Conservation (phyloP, 108 stramenopile species). For the Schizochytrium sp. region DNA sequence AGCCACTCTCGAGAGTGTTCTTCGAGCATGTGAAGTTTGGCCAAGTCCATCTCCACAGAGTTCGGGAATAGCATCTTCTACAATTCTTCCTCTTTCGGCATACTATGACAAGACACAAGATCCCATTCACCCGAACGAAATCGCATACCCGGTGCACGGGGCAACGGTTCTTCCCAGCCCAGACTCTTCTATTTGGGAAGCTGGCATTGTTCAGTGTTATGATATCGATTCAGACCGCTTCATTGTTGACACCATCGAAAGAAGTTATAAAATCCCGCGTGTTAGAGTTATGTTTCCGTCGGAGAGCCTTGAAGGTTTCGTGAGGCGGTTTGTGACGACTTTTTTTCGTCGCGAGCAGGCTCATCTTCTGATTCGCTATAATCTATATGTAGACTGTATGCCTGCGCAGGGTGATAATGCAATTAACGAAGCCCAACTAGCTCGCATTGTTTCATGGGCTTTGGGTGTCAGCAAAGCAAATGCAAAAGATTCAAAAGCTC, state of each 20-base stretch:
- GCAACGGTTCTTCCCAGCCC: background rate
- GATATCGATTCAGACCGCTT: slow-evolving; percentile 10
- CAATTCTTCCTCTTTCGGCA: slow-evolving; percentile 51
- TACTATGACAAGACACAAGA: slow-evolving; percentile 47
- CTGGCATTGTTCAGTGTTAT: background rate
- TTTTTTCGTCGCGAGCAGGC: slow-evolving; percentile 20
- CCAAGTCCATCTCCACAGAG: background rate
- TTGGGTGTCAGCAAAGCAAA: too few species aligned
- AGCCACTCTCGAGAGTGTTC: background rate
- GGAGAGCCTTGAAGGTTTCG: slow-evolving; percentile 49
- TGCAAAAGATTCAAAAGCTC: slow-evolving; percentile 10
- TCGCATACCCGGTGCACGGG: background rate
- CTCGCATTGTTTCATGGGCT: slow-evolving; percentile 60
- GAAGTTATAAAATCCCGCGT: background rate
- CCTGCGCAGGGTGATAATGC: slow-evolving; percentile 62
- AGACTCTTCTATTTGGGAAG: background rate
- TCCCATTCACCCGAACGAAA: background rate
- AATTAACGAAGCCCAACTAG: slow-evolving; percentile 58
- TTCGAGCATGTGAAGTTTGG: slow-evolving; percentile 8
- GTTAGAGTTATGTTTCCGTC: background rate
- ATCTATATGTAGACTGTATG: slow-evolving; percentile 69
- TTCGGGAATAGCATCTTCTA: background rate
- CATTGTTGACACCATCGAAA: background rate
- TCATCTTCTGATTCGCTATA: slow-evolving; percentile 63
- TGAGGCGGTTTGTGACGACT: slow-evolving; percentile 59